These are phyloP conservation scores for Fusarium neocosmosporiellum DNA, from an alignment of 2,329 filamentous ascomycete genomes.

Conservation along the genomic window DNA sequence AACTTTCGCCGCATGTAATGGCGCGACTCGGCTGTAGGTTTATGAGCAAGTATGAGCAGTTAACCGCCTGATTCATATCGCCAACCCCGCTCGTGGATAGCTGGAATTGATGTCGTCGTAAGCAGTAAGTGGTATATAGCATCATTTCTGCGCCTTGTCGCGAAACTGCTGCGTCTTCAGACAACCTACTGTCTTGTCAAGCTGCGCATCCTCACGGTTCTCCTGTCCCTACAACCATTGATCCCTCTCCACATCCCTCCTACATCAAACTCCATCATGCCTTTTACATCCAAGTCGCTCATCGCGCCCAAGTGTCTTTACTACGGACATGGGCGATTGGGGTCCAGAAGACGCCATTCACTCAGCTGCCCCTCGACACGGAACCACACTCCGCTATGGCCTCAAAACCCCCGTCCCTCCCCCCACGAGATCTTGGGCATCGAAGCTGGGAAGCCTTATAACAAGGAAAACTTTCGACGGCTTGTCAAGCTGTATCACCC, in stretches of 20 bases:
- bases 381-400: not conserved
- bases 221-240: not conserved
- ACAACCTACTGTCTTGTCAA: not conserved
- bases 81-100: not conserved
- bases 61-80: not conserved
- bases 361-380: not conserved
- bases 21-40: not conserved
- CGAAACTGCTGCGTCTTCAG: not conserved
- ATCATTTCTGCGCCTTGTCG: not conserved
- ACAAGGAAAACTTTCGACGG: not conserved
- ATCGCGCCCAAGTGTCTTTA: not conserved
- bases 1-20: not conserved
- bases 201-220: not conserved
- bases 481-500: not conserved
- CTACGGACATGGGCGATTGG: not conserved
- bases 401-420: not conserved
- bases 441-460: not conserved
- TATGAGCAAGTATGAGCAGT: conserved; percentile 6
- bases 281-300: not conserved
- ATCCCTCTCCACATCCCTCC: not conserved
- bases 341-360: not conserved
- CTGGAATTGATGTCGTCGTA: not conserved
- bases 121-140: not conserved
- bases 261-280: not conserved
- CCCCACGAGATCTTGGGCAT: not conserved